These are phyloP conservation scores for Globisporangium rhizosaccharum DNA, from an alignment of 352 stramenopile species.

Conservation along the genomic window DNA sequence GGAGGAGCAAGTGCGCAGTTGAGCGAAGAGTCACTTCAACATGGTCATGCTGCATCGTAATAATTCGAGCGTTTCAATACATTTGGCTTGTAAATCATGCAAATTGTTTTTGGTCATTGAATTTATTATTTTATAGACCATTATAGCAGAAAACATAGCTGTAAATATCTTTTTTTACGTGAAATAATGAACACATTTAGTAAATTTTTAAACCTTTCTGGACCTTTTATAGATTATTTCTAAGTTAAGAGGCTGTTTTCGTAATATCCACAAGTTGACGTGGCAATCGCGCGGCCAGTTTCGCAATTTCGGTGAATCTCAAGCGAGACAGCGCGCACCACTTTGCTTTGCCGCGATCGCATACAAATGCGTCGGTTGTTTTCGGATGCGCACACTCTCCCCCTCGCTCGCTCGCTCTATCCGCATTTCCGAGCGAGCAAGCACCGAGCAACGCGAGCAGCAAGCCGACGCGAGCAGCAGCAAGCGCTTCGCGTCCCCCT, in stretches of 20 bases:
- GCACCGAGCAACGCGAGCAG: neutral
- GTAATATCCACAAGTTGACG: neutral
- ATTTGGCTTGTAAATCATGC: too few relatives aligned
- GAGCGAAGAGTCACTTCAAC: neutral
- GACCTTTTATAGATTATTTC: neutral
- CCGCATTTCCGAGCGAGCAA: neutral
- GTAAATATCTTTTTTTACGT: too few relatives aligned
- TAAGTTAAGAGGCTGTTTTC: neutral
- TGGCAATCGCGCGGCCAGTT: neutral
- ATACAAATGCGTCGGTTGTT: neutral
- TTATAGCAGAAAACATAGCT: too few relatives aligned
- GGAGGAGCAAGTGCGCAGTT: neutral
- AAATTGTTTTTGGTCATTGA: neutral
- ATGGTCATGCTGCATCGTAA: neutral
- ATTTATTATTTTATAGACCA: too few relatives aligned
- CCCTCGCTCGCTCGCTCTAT: neutral
- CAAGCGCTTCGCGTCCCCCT: too few relatives aligned
- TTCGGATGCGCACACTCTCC: neutral
- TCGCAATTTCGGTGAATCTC: neutral
- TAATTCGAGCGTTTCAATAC: too few relatives aligned
- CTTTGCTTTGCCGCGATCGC: neutral
- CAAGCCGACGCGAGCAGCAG: neutral
- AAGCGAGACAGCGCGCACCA: neutral
- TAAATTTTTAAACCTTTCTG: neutral
- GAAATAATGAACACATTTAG: neutral